Conservation (phyloP, 306 rosid species). For the Quercus berberidifolia region DNA sequence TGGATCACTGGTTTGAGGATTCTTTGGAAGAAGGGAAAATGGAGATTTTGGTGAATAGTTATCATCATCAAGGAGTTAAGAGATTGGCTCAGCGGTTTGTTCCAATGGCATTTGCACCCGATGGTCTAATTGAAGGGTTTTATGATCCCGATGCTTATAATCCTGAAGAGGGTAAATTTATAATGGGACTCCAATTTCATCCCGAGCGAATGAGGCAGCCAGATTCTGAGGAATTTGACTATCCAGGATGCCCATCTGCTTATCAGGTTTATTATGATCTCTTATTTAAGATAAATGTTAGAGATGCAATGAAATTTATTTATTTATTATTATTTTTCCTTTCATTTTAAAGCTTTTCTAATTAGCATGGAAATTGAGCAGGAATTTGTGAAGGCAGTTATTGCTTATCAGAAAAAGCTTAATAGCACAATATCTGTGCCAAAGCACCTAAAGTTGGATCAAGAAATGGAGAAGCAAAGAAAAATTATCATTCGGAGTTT, state of each 20-base stretch:
- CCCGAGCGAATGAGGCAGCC: conserved; percentile 81
- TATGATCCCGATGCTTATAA: conserved; percentile 87
- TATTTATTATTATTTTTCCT: not conserved
- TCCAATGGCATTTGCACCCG: conserved; percentile 82
- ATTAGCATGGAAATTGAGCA: conserved; percentile 22
- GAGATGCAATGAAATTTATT: not conserved
- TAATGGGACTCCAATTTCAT: conserved; percentile 94
- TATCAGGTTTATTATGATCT: conserved; percentile 43
- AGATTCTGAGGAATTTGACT: conserved; percentile 84
- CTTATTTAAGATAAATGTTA: not conserved
- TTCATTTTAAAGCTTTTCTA: too few species aligned
- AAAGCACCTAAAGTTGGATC: conserved; percentile 45
- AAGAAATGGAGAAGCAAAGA: conserved; percentile 72
- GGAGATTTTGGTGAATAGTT: conserved; percentile 80
- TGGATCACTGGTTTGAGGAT: conserved; percentile 73
- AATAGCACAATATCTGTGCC: conserved; percentile 32
- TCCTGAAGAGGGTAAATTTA: conserved; percentile 88
- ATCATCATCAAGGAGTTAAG: conserved; percentile 95
- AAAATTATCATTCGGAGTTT: conserved; percentile 59
- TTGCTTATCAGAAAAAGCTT: conserved; percentile 70
- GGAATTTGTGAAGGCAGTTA: conserved; percentile 91
- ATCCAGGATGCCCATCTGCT: conserved; percentile 82
- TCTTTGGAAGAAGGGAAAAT: conserved; percentile 50
- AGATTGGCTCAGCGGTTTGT: conserved; percentile 76
- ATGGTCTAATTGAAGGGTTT: conserved; percentile 85